Conservation (phyloP, 2,329 filamentous ascomycete species). For the Apiospora sp. region DNA sequence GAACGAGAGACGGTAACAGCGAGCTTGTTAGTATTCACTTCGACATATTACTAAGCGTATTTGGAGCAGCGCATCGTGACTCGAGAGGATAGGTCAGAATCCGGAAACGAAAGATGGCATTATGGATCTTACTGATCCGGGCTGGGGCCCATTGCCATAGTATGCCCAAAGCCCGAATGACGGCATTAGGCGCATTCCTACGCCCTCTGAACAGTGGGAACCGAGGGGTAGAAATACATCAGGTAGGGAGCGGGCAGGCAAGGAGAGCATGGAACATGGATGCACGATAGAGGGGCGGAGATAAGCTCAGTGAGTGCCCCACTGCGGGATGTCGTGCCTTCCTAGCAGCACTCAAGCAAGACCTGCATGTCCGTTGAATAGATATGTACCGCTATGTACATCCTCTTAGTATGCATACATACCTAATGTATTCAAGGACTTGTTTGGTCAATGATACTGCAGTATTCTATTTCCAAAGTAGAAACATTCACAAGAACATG, state of each 20-base stretch:
- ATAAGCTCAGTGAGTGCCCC: not conserved
- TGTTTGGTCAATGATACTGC: no score
- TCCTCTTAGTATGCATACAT: no score
- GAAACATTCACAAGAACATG: no score
- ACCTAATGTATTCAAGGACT: no score
- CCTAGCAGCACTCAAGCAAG: not conserved
- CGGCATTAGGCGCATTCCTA: not conserved
- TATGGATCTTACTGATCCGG: not conserved
- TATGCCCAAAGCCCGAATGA: conserved; percentile 11
- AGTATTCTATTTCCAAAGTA: no score
- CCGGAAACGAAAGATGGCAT: not conserved
- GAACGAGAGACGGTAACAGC: not conserved
- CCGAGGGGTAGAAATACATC: conserved; percentile 14
- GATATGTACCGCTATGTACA: no score
- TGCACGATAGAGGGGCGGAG: not conserved
- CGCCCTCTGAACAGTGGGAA: not conserved
- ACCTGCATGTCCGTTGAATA: not conserved
- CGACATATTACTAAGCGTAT: not conserved
- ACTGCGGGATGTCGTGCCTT: conserved; percentile 1
- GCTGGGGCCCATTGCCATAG: not conserved
- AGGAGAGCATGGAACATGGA: not conserved
- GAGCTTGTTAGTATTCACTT: not conserved
- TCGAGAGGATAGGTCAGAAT: not conserved
- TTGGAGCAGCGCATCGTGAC: not conserved
- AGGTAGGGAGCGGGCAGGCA: not conserved